Conservation (phyloP, 1,139 yeast genomes). For the Yamadazyma sp. region DNA sequence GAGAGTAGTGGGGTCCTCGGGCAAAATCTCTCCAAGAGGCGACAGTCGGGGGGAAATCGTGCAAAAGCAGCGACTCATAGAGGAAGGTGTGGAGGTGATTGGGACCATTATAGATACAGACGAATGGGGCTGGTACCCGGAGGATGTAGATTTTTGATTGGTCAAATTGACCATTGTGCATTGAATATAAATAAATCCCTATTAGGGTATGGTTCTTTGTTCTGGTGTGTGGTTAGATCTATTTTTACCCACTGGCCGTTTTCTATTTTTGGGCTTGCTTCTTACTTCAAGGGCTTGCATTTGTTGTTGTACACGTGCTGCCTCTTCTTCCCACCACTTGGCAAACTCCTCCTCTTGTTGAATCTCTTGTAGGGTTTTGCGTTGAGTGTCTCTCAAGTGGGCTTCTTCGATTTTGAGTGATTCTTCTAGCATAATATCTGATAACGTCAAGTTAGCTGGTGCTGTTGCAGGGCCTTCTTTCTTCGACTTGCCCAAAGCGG, state of each 20-base stretch:
- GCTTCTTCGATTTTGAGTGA: slow-evolving; percentile 43
- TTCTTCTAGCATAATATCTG: slow-evolving; percentile 46
- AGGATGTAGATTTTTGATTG: slow-evolving; percentile 27
- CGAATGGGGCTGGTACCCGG: slow-evolving; percentile 72
- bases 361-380: slow-evolving; percentile 60
- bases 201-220: neutral
- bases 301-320: slow-evolving; percentile 55
- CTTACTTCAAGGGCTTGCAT: slow-evolving; percentile 21
- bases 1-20: slow-evolving; percentile 67
- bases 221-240: neutral
- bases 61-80: slow-evolving; percentile 48
- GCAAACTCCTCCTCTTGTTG: slow-evolving; percentile 81
- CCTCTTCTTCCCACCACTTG: slow-evolving; percentile 79
- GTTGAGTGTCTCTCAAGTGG: slow-evolving; percentile 26
- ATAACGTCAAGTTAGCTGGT: slow-evolving; percentile 20
- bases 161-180: too few species aligned
- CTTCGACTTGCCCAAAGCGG: neutral
- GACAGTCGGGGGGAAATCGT: slow-evolving; percentile 37
- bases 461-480: neutral
- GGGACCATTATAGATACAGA: slow-evolving; percentile 42
- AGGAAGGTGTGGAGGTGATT: slow-evolving; percentile 50
- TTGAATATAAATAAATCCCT: too few species aligned
- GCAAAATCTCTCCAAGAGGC: slow-evolving; percentile 58
- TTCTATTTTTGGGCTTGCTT: slow-evolving; percentile 3
- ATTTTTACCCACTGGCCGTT: slow-evolving; percentile 1